Percentiles rank a stretch among this genome's conserved stretches.
Conservation (phyloP, 805 yeast species). For the Lachancea mirantina region DNA sequence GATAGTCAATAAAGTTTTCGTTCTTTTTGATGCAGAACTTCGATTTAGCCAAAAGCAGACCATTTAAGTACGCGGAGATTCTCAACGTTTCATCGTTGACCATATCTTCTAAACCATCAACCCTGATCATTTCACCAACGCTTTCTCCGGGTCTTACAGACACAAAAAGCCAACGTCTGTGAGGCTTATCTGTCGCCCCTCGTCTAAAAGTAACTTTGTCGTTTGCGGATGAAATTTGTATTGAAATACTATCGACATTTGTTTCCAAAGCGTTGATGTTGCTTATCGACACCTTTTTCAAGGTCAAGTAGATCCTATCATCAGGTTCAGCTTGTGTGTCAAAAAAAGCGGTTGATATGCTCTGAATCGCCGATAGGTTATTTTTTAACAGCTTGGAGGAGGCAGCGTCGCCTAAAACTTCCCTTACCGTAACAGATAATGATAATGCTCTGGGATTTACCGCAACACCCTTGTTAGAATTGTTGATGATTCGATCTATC, state of each 20-base stretch:
- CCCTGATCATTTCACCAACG: conserved; percentile 62
- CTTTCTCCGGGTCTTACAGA: conserved; percentile 66
- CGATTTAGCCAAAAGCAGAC: conserved; percentile 54
- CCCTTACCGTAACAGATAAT: conserved; percentile 64
- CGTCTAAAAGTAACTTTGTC: conserved; percentile 51
- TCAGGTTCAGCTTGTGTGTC: conserved; percentile 51
- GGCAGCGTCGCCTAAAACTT: conserved; percentile 47
- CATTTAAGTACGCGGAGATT: conserved; percentile 55
- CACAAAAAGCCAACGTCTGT: conserved; percentile 58
- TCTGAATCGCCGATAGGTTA: conserved; percentile 59
- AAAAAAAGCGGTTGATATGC: conserved; percentile 40
- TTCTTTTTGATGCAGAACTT: conserved; percentile 43
- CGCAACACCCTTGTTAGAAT: conserved; percentile 70
- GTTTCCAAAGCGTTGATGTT: conserved; percentile 12
- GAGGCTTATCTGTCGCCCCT: conserved; percentile 53
- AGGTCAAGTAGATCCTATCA: conserved; percentile 52
- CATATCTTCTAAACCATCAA: conserved; percentile 48
- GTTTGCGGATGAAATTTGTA: conserved; percentile 33
- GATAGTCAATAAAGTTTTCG: conserved; percentile 41
- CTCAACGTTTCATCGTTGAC: conserved; percentile 47
- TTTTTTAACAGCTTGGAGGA: conserved; percentile 34
- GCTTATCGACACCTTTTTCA: conserved; percentile 39
- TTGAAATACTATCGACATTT: conserved; percentile 20
- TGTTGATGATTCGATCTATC: conserved; percentile 67
- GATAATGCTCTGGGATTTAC: conserved; percentile 74